Evolutionary conservation across 2,329 filamentous ascomycete species (phyloP).

Genomic region (Scolecobasidium constrictum): DNA sequence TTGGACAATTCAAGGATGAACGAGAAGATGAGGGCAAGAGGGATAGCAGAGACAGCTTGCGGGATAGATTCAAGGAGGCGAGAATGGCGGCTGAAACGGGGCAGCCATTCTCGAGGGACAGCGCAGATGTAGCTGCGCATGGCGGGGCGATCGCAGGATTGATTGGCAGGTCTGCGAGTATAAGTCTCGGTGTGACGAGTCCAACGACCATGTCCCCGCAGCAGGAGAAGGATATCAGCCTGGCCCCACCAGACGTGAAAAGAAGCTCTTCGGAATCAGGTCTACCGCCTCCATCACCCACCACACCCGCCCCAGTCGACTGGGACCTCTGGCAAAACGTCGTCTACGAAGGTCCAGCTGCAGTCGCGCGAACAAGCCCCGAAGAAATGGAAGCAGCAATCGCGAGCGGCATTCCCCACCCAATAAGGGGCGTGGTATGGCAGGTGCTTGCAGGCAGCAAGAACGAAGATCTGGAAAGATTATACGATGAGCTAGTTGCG

Average conservation of each 20-base stretch:
- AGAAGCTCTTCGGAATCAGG: conserved; percentile 18
- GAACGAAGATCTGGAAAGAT: conserved; percentile 74
- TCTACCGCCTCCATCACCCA: conserved; percentile 58
- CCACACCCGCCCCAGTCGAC: conserved; percentile 79
- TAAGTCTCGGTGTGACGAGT: conserved; percentile 25
- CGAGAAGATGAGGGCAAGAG: conserved; percentile 17
- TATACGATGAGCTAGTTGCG: conserved; percentile 73
- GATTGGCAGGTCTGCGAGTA: conserved; percentile 28
- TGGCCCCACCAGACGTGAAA: conserved; percentile 11
- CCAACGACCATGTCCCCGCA: conserved; percentile 33
- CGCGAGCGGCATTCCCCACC: conserved; percentile 83
- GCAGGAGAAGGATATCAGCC: conserved; percentile 31
- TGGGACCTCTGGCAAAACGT: conserved; percentile 98
- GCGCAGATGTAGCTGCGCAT: conserved; percentile 33
- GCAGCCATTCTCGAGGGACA: conserved; percentile 23
- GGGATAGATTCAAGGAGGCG: conserved; percentile 35
- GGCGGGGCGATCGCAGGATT: conserved; percentile 32
- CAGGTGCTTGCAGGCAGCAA: conserved; percentile 94
- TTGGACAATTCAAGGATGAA: conserved; percentile 62
- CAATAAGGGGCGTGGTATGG: conserved; percentile 97
- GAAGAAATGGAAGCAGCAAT: conserved; percentile 88
- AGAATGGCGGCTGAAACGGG: conserved; percentile 34
- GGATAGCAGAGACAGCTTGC: conserved; percentile 29
- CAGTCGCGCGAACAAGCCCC: conserved; percentile 75
- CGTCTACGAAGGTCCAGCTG: conserved; percentile 86